Evolutionary conservation across 176 grass and related monocot genomes (phyloP).

Genomic region (Oropetium thomaeum): DNA sequence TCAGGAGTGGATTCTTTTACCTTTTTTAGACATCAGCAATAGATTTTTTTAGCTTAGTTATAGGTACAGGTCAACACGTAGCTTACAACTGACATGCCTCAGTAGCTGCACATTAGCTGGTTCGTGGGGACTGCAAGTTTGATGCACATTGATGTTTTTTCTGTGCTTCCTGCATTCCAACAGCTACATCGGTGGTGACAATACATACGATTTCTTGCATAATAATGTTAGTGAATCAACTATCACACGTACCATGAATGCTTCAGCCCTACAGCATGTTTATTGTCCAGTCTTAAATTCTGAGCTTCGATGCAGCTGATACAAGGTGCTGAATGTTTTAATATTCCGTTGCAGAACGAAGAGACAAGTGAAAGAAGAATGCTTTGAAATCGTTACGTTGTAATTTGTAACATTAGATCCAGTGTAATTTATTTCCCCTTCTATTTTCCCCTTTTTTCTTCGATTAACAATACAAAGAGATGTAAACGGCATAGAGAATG

Average conservation of each 20-base stretch:
- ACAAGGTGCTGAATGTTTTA: not conserved
- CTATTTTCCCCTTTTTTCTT: not conserved
- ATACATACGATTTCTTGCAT: not conserved
- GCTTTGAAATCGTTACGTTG: not conserved
- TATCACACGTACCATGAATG: not conserved
- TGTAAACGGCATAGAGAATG: not conserved
- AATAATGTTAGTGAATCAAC: not conserved
- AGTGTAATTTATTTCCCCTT: too few species aligned
- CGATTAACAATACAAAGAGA: not conserved
- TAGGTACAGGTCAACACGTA: not conserved
- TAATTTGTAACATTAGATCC: too few species aligned
- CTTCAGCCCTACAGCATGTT: not conserved
- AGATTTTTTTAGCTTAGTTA: not conserved
- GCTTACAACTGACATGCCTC: not conserved
- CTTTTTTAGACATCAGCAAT: too few species aligned
- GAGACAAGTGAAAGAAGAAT: not conserved
- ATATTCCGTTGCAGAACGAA: constrained; percentile 20
- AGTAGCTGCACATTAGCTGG: not conserved
- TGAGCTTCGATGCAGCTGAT: not conserved
- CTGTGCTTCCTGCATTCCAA: not conserved
- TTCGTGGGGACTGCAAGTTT: not conserved
- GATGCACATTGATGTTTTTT: not conserved
- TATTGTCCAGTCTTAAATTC: not conserved
- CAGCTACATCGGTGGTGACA: not conserved
- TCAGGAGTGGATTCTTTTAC: not conserved